A percentile compares a stretch with the other conserved stretches of the same genome.
Conservation (phyloP, 805 yeast species). For the Barnettozyma vustinii region DNA sequence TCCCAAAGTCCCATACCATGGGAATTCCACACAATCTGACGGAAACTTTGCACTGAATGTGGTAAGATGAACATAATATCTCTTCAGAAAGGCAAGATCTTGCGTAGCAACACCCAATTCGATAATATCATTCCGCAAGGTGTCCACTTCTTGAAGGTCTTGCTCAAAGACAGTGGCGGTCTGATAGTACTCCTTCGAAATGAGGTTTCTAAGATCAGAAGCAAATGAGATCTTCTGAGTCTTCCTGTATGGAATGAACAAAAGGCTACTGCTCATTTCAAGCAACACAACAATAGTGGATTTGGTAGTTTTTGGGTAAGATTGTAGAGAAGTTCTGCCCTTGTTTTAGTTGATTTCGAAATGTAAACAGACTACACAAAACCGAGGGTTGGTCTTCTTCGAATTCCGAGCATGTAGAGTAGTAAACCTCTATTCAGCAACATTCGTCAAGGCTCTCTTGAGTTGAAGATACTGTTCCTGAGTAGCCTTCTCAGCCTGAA, state of each 20-base stretch:
- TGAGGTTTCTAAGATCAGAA: conserved; percentile 35
- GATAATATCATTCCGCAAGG: conserved; percentile 38
- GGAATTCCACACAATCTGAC: conserved; percentile 49
- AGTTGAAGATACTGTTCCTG: conserved; percentile 19
- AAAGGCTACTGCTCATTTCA: conserved; percentile 32
- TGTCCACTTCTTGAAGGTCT: conserved; percentile 39
- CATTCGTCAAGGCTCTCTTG: background rate
- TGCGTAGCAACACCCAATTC: conserved; percentile 32
- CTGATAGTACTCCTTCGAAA: conserved; percentile 43
- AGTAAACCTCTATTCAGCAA: no score
- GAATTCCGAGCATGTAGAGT: background rate
- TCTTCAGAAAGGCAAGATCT: conserved; percentile 32
- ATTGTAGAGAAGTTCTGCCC: background rate
- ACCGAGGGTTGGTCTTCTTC: background rate
- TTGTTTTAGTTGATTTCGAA: background rate
- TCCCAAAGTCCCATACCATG: conserved; percentile 72
- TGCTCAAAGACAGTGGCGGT: conserved; percentile 34
- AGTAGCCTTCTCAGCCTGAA: conserved; percentile 19
- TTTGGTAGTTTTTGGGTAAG: background rate
- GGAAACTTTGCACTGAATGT: conserved; percentile 56
- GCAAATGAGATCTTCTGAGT: conserved; percentile 39
- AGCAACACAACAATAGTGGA: background rate
- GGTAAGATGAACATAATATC: conserved; percentile 44
- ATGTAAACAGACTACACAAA: conserved; percentile 3
- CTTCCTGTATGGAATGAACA: conserved; percentile 46